These are phyloP conservation scores for Trichoderma hamatum DNA, from an alignment of 2,329 filamentous ascomycete species.

Conservation along the genomic window DNA sequence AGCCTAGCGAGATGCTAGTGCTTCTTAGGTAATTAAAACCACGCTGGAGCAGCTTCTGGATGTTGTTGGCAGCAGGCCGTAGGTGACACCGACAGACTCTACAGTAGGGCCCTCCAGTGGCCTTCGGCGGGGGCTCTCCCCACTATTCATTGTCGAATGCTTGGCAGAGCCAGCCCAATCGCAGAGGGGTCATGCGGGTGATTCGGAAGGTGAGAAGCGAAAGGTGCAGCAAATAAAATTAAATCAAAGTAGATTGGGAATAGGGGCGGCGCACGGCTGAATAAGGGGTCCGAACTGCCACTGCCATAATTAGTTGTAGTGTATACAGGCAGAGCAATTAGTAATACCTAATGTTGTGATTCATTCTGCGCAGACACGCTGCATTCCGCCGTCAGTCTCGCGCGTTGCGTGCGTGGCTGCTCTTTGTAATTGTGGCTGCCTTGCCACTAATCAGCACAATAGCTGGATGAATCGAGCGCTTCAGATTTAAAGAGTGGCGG, in stretches of 20 bases:
- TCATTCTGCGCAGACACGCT: background rate
- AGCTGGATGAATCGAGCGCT: background rate
- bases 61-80: background rate
- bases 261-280: background rate
- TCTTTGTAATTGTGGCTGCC: no score
- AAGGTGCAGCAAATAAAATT: background rate
- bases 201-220: constrained; percentile 11
- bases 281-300: background rate
- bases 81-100: constrained; percentile 17
- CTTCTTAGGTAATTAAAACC: background rate
- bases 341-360: background rate
- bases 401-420: no score
- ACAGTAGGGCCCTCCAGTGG: background rate
- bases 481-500: background rate
- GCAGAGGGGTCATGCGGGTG: constrained; percentile 5
- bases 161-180: background rate
- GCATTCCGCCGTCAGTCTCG: background rate
- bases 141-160: background rate
- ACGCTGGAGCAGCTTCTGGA: background rate
- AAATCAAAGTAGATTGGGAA: background rate
- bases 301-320: no score
- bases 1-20: background rate
- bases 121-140: background rate
- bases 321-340: background rate
- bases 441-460: background rate